Conservation (phyloP, 1,284 basidiomycete species). For the Naganishia cerealis region DNA sequence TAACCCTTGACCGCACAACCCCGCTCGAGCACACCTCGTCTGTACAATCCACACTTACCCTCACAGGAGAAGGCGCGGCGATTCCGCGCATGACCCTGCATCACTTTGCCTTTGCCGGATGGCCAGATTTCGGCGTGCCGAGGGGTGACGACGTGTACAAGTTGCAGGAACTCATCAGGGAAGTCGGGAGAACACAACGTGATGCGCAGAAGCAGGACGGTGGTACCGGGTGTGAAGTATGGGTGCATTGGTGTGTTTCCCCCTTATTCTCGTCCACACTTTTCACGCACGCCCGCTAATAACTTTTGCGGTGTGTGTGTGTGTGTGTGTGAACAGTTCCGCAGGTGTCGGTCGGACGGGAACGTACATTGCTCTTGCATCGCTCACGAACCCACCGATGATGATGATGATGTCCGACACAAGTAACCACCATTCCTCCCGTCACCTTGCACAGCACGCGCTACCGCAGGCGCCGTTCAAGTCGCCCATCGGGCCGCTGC, state of each 20-base stretch:
- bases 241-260: conserved; percentile 32
- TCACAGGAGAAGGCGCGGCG: not conserved
- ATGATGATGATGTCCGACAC: not conserved
- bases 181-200: conserved; percentile 10
- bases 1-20: conserved; percentile 16
- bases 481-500: conserved; percentile 25
- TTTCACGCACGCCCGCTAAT: too few relatives aligned
- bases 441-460: too few relatives aligned
- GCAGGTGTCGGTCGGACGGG: conserved; percentile 35
- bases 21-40: conserved; percentile 2
- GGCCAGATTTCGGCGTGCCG: conserved; percentile 35
- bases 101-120: conserved; percentile 31
- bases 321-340: too few relatives aligned
- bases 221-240: conserved; percentile 28
- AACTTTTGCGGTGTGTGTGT: too few relatives aligned
- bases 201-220: conserved; percentile 8
- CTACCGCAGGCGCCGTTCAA: conserved; percentile 7
- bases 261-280: too few relatives aligned
- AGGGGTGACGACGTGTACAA: conserved; percentile 9
- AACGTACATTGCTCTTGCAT: conserved; percentile 33
- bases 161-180: conserved; percentile 17
- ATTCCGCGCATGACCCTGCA: conserved; percentile 26
- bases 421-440: too few relatives aligned
- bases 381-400: conserved; percentile 28
- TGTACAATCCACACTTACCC: not conserved